Conservation (phyloP, 106 monocot species). For the Cymbidium sinense region DNA sequence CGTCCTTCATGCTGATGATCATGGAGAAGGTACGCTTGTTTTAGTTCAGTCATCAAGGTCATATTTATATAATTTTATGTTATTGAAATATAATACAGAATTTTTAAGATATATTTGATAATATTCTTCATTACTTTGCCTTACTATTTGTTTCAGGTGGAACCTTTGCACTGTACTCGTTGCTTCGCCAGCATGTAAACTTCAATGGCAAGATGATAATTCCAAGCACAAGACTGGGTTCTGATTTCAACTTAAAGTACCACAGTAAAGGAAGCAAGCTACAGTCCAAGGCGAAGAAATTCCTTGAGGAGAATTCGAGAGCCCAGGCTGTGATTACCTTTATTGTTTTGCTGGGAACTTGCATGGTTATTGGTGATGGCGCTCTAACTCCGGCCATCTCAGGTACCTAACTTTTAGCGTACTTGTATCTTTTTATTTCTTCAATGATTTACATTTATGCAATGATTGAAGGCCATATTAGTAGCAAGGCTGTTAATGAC, state of each 20-base stretch:
- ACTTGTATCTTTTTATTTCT: not conserved
- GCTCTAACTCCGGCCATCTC: conserved; percentile 46
- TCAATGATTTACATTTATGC: not conserved
- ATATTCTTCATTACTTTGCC: no score
- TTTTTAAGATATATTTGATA: no score
- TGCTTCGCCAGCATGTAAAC: conserved; percentile 40
- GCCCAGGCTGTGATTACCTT: conserved; percentile 19
- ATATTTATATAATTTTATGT: not conserved
- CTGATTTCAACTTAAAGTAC: conserved; percentile 30
- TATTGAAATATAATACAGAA: no score
- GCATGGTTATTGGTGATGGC: conserved; percentile 45
- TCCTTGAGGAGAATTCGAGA: conserved; percentile 30
- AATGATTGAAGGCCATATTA: not conserved
- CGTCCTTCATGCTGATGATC: conserved; percentile 54
- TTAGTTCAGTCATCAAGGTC: not conserved
- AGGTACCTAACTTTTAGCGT: conserved; percentile 7
- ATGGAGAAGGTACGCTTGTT: conserved; percentile 49
- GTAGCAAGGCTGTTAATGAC: no score
- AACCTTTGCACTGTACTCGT: conserved; percentile 58
- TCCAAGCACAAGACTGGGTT: conserved; percentile 18
- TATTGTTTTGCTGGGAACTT: conserved; percentile 31
- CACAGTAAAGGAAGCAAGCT: conserved; percentile 18
- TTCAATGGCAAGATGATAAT: conserved; percentile 35
- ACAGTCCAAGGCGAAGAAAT: conserved; percentile 15
- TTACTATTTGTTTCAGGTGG: conserved; percentile 29